Conservation (phyloP, 352 stramenopile species). For the Globisporangium orthogonon region DNA sequence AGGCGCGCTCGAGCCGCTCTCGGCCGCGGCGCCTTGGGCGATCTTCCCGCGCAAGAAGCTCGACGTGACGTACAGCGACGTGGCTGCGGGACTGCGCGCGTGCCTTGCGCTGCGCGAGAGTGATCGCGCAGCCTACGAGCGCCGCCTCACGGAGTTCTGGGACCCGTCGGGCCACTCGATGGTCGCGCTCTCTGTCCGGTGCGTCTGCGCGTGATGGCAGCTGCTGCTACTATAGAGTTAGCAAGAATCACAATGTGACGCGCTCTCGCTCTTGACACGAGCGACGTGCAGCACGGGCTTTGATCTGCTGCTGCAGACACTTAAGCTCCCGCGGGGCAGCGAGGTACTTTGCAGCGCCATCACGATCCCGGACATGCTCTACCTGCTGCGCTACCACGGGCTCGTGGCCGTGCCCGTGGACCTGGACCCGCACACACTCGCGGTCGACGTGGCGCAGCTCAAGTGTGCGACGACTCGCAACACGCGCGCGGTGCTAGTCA, state of each 20-base stretch:
- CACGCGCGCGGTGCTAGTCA: slow-evolving; percentile 63
- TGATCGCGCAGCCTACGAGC: slow-evolving; percentile 45
- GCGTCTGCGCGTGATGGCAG: background rate
- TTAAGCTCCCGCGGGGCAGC: slow-evolving; percentile 55
- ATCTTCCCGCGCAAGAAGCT: slow-evolving; percentile 82
- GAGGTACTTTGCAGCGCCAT: slow-evolving; percentile 79
- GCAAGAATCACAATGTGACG: too few species aligned
- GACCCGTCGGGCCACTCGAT: slow-evolving; percentile 51
- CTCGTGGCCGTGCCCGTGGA: slow-evolving; percentile 74
- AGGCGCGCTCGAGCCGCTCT: slow-evolving; percentile 53
- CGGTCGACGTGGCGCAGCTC: slow-evolving; percentile 43
- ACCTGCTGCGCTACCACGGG: slow-evolving; percentile 64
- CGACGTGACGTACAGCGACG: slow-evolving; percentile 73
- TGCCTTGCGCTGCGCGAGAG: slow-evolving; percentile 53
- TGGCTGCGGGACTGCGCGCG: slow-evolving; percentile 39
- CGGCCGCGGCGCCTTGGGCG: slow-evolving; percentile 53
- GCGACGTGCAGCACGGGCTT: slow-evolving; percentile 55
- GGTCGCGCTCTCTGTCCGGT: slow-evolving; percentile 73
- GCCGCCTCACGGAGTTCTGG: slow-evolving; percentile 46
- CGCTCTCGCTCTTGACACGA: too few species aligned
- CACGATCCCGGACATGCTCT: slow-evolving; percentile 85
- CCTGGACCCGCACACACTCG: slow-evolving; percentile 54
- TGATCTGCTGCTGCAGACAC: slow-evolving; percentile 70
- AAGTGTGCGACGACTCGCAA: slow-evolving; percentile 46
- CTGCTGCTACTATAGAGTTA: too few species aligned